Conservation (phyloP, 257 asterid species). For the Voacanga thouarsii region DNA sequence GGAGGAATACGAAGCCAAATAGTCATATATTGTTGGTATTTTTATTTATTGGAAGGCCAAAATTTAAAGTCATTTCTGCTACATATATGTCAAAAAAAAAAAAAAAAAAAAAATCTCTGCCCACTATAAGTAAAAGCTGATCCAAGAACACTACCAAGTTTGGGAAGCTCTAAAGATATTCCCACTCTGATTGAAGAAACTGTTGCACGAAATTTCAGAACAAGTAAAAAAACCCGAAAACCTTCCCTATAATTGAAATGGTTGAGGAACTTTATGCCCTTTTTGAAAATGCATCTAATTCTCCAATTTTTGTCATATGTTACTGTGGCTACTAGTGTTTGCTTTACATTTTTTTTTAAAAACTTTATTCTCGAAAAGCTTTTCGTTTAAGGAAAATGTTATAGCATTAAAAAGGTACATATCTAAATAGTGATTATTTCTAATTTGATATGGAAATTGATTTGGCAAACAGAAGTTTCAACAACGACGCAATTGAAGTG, state of each 20-base stretch:
- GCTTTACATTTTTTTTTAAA: neutral
- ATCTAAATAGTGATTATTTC: too few species aligned
- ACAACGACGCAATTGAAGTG: too few species aligned
- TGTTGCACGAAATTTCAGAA: too few species aligned
- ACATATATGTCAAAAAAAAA: too few species aligned
- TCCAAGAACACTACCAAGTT: neutral
- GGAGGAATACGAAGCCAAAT: too few species aligned
- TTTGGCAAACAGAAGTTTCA: too few species aligned
- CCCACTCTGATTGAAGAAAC: neutral
- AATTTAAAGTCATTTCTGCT: neutral
- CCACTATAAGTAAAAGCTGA: neutral
- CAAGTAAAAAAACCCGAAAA: too few species aligned
- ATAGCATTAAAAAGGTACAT: too few species aligned
- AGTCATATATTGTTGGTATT: too few species aligned
- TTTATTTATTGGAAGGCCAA: neutral
- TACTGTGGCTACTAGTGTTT: neutral
- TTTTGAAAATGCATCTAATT: too few species aligned
- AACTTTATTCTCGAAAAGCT: neutral
- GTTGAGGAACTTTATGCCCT: neutral
- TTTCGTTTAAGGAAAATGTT: neutral
- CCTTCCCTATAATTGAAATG: too few species aligned
- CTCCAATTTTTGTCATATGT: neutral
- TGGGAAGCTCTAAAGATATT: neutral
- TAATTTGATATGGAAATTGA: too few species aligned
- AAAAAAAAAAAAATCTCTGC: neutral